A percentile compares a stretch with the other conserved stretches of the same genome.
phyloP scores from a whole-genome alignment of 805 yeast species.

The Nakazawaea anatomiae region DNA sequence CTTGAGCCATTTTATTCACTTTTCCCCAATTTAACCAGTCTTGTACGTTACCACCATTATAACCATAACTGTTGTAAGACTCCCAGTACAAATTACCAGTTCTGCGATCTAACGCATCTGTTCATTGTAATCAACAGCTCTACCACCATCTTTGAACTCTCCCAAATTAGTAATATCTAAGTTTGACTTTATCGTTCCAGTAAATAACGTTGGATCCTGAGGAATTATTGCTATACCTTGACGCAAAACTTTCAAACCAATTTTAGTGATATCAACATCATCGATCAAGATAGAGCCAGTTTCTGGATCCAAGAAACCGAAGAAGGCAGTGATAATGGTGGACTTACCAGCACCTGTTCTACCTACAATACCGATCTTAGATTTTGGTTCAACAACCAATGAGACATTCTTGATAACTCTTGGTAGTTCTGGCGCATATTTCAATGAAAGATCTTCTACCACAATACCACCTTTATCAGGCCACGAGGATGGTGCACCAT shows the following conservation, averaged over 20 bases:
- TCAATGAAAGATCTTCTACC: conserved; percentile 69
- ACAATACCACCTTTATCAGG: conserved; percentile 78
- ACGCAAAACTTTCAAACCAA: conserved; percentile 66
- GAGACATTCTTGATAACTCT: conserved; percentile 82
- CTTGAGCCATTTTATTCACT: too few species aligned
- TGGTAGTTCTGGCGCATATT: conserved; percentile 91
- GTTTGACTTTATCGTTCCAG: conserved; percentile 71
- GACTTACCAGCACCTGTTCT: conserved; percentile 99
- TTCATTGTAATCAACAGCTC: too few species aligned
- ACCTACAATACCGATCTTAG: conserved; percentile 93
- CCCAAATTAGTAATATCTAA: too few species aligned
- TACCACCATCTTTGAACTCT: too few species aligned
- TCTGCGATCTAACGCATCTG: too few species aligned
- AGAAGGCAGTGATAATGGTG: conserved; percentile 90
- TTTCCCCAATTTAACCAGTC: too few species aligned
- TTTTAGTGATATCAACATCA: conserved; percentile 64
- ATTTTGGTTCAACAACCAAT: conserved; percentile 69
- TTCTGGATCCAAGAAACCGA: conserved; percentile 76
- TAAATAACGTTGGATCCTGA: conserved; percentile 78
- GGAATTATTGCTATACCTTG: conserved; percentile 80
- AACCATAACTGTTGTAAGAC: too few species aligned
- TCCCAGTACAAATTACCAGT: too few species aligned
- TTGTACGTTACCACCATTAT: too few species aligned
- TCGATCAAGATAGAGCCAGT: conserved; percentile 67
- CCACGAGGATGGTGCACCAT: conserved; percentile 70